Percentiles rank a stretch among this genome's conserved stretches.
phyloP scores from a whole-genome alignment of 1,284 basidiomycete genomes.

The Chondrostereum purpureum region DNA sequence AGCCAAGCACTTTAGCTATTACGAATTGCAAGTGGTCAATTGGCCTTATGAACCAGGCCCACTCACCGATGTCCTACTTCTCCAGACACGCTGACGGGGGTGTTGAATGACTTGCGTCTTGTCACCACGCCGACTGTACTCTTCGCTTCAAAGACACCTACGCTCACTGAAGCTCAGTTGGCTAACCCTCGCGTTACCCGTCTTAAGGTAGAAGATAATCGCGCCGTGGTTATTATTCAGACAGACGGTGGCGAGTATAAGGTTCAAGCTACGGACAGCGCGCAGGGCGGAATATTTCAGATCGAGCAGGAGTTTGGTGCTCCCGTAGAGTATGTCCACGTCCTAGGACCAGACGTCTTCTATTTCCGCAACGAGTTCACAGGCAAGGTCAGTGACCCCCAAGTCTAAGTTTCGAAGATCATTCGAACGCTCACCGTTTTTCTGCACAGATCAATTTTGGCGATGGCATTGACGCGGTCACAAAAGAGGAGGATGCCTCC shows the following conservation, averaged over 20 bases:
- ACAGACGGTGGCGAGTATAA: not conserved
- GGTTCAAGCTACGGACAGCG: not conserved
- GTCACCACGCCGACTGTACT: not conserved
- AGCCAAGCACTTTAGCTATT: not conserved
- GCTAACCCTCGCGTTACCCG: not conserved
- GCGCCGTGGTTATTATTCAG: not conserved
- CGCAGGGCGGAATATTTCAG: constrained; percentile 1
- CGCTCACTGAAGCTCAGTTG: not conserved
- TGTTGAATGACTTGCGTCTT: not conserved
- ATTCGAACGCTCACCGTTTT: not conserved
- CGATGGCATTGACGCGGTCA: constrained; percentile 2
- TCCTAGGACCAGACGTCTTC: not conserved
- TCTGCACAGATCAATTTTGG: constrained; percentile 5
- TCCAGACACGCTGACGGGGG: constrained; percentile 1
- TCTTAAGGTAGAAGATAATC: not conserved
- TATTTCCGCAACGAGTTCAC: constrained; percentile 1
- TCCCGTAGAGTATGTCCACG: not conserved
- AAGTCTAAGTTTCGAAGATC: not conserved
- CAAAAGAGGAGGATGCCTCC: not conserved
- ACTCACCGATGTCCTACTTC: not conserved
- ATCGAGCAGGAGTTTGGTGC: not conserved
- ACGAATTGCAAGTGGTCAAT: not conserved
- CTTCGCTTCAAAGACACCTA: not conserved
- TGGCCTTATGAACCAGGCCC: not conserved
- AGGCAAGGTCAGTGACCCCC: not conserved